Evolutionary conservation across 306 rosid genomes (phyloP).

Genomic region (Potentilla sterilis): DNA sequence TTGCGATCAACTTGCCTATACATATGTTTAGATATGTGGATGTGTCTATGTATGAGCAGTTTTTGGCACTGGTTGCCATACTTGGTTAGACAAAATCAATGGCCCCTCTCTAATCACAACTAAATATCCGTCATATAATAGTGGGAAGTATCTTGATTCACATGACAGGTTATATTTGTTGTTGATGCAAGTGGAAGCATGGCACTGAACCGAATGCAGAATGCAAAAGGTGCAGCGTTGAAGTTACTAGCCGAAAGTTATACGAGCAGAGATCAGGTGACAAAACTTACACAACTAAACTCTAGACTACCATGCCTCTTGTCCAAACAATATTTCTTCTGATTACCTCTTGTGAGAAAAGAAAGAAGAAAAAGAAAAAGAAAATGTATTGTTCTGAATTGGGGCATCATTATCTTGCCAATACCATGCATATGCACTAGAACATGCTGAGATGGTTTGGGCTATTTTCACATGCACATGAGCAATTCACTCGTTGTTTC

Average conservation of each 20-base stretch:
- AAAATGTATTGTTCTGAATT: neutral
- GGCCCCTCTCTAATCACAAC: neutral
- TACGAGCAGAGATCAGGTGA: slow-evolving; percentile 97
- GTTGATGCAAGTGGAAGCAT: slow-evolving; percentile 99
- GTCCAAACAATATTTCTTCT: slow-evolving; percentile 2
- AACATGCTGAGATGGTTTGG: neutral
- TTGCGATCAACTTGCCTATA: neutral
- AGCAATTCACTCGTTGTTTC: neutral
- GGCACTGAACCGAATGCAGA: slow-evolving; percentile 98
- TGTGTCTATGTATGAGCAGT: neutral
- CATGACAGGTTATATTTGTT: slow-evolving; percentile 82
- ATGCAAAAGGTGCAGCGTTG: slow-evolving; percentile 99
- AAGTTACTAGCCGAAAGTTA: slow-evolving; percentile 96
- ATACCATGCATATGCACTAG: neutral
- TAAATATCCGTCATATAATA: neutral
- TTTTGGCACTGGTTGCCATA: slow-evolving; percentile 12
- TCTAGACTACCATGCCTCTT: neutral
- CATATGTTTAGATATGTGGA: neutral
- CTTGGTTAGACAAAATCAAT: neutral
- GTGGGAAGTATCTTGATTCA: slow-evolving; percentile 1
- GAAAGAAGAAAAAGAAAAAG: neutral
- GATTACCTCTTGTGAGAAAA: neutral
- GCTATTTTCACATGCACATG: neutral
- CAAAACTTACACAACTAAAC: neutral
- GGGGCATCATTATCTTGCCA: neutral